Evolutionary conservation across 2,329 filamentous ascomycete genomes (phyloP).

Genomic region (Phoma sp.): DNA sequence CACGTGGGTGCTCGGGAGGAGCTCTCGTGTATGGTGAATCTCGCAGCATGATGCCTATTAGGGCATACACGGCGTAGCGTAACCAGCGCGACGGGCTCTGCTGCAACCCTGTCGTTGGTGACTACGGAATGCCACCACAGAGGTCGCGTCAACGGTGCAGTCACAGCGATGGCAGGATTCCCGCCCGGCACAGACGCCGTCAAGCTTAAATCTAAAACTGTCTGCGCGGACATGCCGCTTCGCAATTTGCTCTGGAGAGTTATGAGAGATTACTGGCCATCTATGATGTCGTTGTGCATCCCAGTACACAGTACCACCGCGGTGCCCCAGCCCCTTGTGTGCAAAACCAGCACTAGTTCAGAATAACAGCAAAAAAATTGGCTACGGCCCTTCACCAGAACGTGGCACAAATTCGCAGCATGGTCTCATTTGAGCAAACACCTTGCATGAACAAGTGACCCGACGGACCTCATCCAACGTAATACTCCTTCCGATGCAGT

Average conservation of each 20-base stretch:
- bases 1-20: constrained; percentile 2
- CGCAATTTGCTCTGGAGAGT: background rate
- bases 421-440: constrained; percentile 30
- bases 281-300: constrained; percentile 26
- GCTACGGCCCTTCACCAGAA: background rate
- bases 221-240: constrained; percentile 14
- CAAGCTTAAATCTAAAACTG: constrained; percentile 26
- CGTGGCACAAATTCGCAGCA: constrained; percentile 26
- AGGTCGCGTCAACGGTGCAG: constrained; percentile 30
- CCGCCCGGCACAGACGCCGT: constrained; percentile 28
- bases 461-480: constrained; percentile 13
- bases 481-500: constrained; percentile 15
- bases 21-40: background rate
- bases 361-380: background rate
- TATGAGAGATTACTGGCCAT: constrained; percentile 8
- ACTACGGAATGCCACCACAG: too few relatives aligned
- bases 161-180: constrained; percentile 28
- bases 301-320: constrained; percentile 6
- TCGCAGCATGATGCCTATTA: constrained; percentile 19
- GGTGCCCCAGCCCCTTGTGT: constrained; percentile 14
- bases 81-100: constrained; percentile 17
- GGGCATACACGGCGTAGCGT: constrained; percentile 17
- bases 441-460: constrained; percentile 11
- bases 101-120: constrained; percentile 2
- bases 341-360: constrained; percentile 10